Base-by-base conservation (phyloP, 2,329 filamentous ascomycete genomes). In the Claviceps purpurea region DNA sequence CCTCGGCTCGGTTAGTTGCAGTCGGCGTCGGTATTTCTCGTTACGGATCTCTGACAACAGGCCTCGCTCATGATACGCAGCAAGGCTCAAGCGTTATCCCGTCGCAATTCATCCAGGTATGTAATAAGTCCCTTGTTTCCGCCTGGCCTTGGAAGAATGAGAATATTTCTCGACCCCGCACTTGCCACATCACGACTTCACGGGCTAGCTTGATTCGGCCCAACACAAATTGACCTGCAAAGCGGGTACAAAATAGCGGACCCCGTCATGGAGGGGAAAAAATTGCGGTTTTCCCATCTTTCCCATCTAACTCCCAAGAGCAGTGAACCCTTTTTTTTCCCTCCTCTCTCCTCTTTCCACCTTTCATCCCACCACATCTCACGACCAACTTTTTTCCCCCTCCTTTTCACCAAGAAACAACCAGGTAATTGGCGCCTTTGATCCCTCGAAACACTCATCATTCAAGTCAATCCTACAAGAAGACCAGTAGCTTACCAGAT, bases 191-290 rank as follows among this genome's bases (percentile, higher is more conserved):
- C 49, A 50, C 40, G 49, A 43, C 40, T 50, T 37, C 13, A 34
- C 8, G n/a, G 18, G 42, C 41, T 46, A 50, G 49, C 49, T 34
- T 39, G 49, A 46, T 46, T 50, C 40, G 26, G 26, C 42, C 49
- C 49, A 50, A 26, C 49, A 46, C 37, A 46, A 46, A 37, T 45
- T 45, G 18, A 34, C 38, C 20, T 40, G n/a, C 42, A 46, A 14
- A 43, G 30, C 42, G 41, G 43, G 42, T 39, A 50, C 46, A 50
- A 50, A 50, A 46, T 34, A 50, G 49, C 49, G 49, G 41, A 50
- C 18, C 49, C 42, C 0, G 39, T 16, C 44, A 13, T 2, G 18
- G n/a, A 18, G 39, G 41, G 39, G 30, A 43, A 46, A 41, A 50
- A 46, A 40, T 50, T 40, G 34, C 26, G 11, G 3, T 40, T 50